These are phyloP conservation scores for Salinomyces thailandicus DNA, from an alignment of 2,329 filamentous ascomycete species.

Conservation along the genomic window DNA sequence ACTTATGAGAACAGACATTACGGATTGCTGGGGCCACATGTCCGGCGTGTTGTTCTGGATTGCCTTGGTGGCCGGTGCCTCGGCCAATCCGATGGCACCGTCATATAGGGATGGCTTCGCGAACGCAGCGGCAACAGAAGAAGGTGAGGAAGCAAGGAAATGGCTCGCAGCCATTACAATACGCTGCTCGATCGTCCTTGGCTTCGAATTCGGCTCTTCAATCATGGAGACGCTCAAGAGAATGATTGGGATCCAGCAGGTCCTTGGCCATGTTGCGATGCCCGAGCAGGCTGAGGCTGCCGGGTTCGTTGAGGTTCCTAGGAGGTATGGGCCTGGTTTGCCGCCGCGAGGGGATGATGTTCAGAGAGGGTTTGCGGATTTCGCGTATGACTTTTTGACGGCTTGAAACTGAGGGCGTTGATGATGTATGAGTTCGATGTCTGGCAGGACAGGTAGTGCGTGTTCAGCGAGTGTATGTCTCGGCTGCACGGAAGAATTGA, in stretches of 20 bases:
- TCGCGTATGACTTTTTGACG: background rate
- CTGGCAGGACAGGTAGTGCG: too few relatives aligned
- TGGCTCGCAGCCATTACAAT: slow-evolving; percentile 25
- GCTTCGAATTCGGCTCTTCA: too few relatives aligned
- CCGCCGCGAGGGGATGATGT: background rate
- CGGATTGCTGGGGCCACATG: slow-evolving; percentile 24
- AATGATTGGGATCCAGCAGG: slow-evolving; percentile 19
- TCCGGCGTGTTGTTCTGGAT: slow-evolving; percentile 26
- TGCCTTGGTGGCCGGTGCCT: slow-evolving; percentile 21
- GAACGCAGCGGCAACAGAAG: slow-evolving; percentile 6
- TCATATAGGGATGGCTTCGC: slow-evolving; percentile 4
- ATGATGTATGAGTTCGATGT: too few relatives aligned
- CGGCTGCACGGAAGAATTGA: too few relatives aligned
- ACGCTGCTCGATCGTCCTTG: slow-evolving; percentile 21
- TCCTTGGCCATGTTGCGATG: too few relatives aligned
- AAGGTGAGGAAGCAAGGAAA: slow-evolving; percentile 18
- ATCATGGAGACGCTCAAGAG: slow-evolving; percentile 18
- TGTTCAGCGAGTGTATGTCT: too few relatives aligned
- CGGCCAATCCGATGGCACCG: slow-evolving; percentile 14
- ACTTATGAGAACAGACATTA: slow-evolving; percentile 18
- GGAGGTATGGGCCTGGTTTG: too few relatives aligned
- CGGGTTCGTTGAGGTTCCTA: too few relatives aligned
- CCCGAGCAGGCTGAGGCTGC: too few relatives aligned
- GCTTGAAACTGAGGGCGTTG: too few relatives aligned
- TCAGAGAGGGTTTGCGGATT: background rate